These are phyloP conservation scores for Globisporangium solare DNA, from an alignment of 352 stramenopile species.

Conservation along the genomic window DNA sequence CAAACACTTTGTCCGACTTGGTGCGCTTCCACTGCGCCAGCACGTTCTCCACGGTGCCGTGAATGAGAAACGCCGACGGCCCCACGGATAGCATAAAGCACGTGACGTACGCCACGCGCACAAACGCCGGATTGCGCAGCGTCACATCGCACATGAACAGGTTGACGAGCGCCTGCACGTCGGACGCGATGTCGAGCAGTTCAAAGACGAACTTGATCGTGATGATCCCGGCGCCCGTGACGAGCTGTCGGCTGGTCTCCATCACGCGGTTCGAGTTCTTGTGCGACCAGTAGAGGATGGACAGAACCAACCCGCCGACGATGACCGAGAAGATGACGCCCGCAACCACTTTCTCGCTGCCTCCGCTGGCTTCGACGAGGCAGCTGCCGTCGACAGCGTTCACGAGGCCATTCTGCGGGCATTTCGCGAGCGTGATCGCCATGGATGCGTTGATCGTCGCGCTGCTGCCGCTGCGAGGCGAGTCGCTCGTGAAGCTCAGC, in stretches of 20 bases:
- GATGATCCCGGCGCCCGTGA: constrained; percentile 13
- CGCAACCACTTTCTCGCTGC: constrained; percentile 8
- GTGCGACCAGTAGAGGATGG: constrained; percentile 20
- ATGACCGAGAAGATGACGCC: constrained; percentile 15
- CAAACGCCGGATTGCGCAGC: constrained; percentile 13
- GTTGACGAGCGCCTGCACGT: constrained; percentile 17
- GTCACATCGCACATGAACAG: constrained; percentile 19
- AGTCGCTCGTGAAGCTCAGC: constrained; percentile 7
- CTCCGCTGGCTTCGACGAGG: constrained; percentile 11
- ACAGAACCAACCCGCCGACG: constrained; percentile 8
- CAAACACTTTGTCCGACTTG: constrained; percentile 5
- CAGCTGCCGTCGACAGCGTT: constrained; percentile 10
- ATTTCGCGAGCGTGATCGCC: constrained; percentile 3
- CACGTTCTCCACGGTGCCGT: constrained; percentile 14
- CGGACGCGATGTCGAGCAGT: constrained; percentile 18
- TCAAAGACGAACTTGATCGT: constrained; percentile 16
- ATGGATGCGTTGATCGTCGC: background rate
- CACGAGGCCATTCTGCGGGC: constrained; percentile 13
- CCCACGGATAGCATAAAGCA: constrained; percentile 12
- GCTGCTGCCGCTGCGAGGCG: background rate
- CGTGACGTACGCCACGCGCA: constrained; percentile 16
- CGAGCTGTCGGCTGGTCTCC: constrained; percentile 11
- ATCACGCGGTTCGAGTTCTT: constrained; percentile 17
- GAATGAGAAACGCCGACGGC: constrained; percentile 12
- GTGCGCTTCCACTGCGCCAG: constrained; percentile 14